These are phyloP conservation scores for Neophaeococcomyces aloes DNA, from an alignment of 2,329 filamentous ascomycete species.

Conservation along the genomic window DNA sequence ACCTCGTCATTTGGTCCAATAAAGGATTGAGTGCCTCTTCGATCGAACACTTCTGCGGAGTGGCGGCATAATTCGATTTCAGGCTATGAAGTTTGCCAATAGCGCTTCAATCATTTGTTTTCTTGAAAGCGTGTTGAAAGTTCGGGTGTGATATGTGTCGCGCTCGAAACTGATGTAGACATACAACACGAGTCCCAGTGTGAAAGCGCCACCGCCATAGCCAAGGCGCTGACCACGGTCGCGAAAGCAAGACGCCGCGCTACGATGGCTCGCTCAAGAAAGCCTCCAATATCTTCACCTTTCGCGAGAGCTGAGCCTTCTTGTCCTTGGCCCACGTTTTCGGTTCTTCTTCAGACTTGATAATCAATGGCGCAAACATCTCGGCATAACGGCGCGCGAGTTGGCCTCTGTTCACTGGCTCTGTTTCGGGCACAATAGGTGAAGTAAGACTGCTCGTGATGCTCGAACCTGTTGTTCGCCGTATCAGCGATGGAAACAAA, in stretches of 20 bases:
- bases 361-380: slow-evolving; percentile 17
- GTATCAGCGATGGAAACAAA: slow-evolving; percentile 15
- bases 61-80: too few relatives aligned
- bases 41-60: too few relatives aligned
- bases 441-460: slow-evolving; percentile 11
- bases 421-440: neutral
- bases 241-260: too few relatives aligned
- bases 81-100: too few relatives aligned
- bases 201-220: too few relatives aligned
- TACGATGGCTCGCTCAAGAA: slow-evolving; percentile 11
- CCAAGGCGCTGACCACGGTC: too few relatives aligned
- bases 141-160: too few relatives aligned
- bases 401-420: slow-evolving; percentile 4
- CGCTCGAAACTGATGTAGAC: too few relatives aligned
- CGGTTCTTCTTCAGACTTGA: slow-evolving; percentile 14
- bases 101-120: too few relatives aligned
- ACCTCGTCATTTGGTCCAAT: too few relatives aligned
- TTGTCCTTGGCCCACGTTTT: slow-evolving; percentile 15
- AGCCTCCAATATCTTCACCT: slow-evolving; percentile 16
- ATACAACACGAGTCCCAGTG: too few relatives aligned
- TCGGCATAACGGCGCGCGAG: slow-evolving; percentile 15
- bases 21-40: too few relatives aligned
- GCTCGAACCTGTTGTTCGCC: slow-evolving; percentile 7
- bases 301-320: slow-evolving; percentile 15
- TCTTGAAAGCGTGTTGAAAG: neutral